phyloP scores from a whole-genome alignment of 176 grass and related monocot species.

The Tillandsia leiboldiana region DNA sequence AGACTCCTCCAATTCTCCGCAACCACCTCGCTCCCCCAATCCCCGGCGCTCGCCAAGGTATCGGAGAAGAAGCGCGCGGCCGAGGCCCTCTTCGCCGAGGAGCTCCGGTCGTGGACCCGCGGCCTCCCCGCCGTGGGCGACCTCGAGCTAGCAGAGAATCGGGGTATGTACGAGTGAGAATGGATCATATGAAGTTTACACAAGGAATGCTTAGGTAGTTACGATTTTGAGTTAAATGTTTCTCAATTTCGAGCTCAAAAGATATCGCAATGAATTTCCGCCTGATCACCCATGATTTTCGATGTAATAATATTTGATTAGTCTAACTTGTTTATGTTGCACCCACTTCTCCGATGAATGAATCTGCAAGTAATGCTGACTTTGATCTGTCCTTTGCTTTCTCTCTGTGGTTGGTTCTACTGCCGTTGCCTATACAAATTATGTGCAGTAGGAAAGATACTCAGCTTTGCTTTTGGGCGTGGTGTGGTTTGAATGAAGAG shows the following conservation, averaged over 20 bases:
- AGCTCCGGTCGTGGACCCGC: slow-evolving; percentile 16
- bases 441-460: no score
- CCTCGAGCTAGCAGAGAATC: slow-evolving; percentile 26
- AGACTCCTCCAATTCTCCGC: slow-evolving; percentile 8
- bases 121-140: slow-evolving; percentile 15
- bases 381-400: background rate
- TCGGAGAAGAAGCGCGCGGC: slow-evolving; percentile 20
- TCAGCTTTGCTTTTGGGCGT: no score
- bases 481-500: background rate
- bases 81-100: slow-evolving; percentile 14
- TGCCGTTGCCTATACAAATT: no score
- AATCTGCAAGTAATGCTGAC: background rate
- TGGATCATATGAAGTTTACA: slow-evolving; percentile 24
- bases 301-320: no score
- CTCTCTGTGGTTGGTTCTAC: no score
- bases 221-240: background rate
- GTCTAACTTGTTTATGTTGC: background rate
- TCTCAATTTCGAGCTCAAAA: background rate
- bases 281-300: background rate
- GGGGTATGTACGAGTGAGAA: slow-evolving; percentile 25
- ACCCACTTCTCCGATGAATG: background rate
- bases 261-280: background rate
- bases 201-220: slow-evolving; percentile 24
- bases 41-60: slow-evolving; percentile 11
- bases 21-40: slow-evolving; percentile 7